phyloP scores from a whole-genome alignment of 495 filamentous ascomycete genomes.

The Annulohypoxylon maeteangense region DNA sequence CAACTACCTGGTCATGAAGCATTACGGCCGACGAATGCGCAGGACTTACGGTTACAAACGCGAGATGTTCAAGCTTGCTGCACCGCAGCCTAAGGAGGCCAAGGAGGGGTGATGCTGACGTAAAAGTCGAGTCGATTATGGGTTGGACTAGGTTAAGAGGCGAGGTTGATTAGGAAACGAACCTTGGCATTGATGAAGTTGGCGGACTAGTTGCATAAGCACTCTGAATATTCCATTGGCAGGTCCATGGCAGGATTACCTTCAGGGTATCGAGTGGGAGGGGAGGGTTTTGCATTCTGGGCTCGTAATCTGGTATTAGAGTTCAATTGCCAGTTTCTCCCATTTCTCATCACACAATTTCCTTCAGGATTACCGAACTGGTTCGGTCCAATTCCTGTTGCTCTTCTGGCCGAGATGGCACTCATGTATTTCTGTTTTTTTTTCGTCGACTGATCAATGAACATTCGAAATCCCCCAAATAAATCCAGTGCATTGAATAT shows the following conservation, averaged over 20 bases:
- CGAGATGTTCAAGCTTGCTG: constrained; percentile 1
- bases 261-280: constrained; percentile 2
- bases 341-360: not conserved
- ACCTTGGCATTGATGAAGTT: not conserved
- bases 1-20: not conserved
- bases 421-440: not conserved
- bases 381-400: not conserved
- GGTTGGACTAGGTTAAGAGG: not conserved
- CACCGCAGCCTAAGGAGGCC: not conserved
- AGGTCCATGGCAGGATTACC: not conserved
- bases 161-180: not conserved
- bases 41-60: not conserved
- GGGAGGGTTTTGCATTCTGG: not conserved
- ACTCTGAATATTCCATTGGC: not conserved
- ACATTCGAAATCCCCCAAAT: not conserved
- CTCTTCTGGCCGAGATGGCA: not conserved
- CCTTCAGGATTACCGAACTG: not conserved
- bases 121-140: not conserved
- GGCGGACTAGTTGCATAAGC: not conserved
- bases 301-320: not conserved
- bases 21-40: constrained; percentile 10
- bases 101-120: not conserved
- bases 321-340: not conserved
- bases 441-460: not conserved
- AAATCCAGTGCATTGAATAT: not conserved